Conservation (phyloP, 2,329 filamentous ascomycete species). For the Alternaria triticina region DNA sequence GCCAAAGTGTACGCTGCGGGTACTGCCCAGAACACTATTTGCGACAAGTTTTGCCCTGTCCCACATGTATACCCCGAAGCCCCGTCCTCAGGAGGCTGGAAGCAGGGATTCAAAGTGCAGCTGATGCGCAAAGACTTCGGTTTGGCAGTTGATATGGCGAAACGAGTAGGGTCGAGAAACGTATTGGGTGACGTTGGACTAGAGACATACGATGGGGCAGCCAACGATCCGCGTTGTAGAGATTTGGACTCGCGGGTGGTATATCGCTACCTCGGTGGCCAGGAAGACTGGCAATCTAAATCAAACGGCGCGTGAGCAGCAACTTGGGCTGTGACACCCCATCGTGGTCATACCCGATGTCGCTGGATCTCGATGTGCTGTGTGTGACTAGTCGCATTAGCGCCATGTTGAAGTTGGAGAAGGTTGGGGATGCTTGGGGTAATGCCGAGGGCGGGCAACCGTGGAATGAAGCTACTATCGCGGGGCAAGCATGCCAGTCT, state of each 20-base stretch:
- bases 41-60: slow-evolving; percentile 60
- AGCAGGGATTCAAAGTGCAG: slow-evolving; percentile 64
- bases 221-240: slow-evolving; percentile 58
- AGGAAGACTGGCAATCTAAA: slow-evolving; percentile 56
- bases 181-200: slow-evolving; percentile 59
- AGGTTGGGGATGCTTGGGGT: slow-evolving; percentile 34
- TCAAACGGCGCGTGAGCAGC: slow-evolving; percentile 17
- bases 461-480: not conserved
- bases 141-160: slow-evolving; percentile 62
- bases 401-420: slow-evolving; percentile 9
- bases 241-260: slow-evolving; percentile 65
- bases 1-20: slow-evolving; percentile 59
- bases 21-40: slow-evolving; percentile 60
- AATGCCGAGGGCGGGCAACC: slow-evolving; percentile 24
- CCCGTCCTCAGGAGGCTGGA: slow-evolving; percentile 57
- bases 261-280: slow-evolving; percentile 62
- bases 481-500: slow-evolving; percentile 7
- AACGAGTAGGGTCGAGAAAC: slow-evolving; percentile 58
- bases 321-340: not conserved
- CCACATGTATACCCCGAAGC: slow-evolving; percentile 58
- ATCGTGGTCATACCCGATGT: not conserved
- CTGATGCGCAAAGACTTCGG: slow-evolving; percentile 67
- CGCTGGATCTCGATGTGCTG: not conserved
- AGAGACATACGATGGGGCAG: slow-evolving; percentile 59
- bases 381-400: not conserved